Evolutionary conservation across 192 early-diverging fungal genomes (phyloP).

Genomic region (Backusella australiensis): DNA sequence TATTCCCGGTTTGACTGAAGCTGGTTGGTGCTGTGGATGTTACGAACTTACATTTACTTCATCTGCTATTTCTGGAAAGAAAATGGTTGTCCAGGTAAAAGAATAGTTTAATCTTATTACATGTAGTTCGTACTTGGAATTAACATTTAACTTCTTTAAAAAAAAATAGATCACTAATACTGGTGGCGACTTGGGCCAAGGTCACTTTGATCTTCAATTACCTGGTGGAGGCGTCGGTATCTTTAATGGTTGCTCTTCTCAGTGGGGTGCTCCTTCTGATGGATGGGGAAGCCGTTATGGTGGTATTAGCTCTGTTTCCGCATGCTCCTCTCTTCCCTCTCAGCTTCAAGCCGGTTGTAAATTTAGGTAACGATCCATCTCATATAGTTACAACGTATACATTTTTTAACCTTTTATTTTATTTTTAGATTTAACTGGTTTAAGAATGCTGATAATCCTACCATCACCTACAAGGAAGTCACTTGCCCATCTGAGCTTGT

Average conservation of each 20-base stretch:
- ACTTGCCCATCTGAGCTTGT: slow-evolving; percentile 15
- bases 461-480: slow-evolving; percentile 23
- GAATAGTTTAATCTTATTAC: neutral
- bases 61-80: slow-evolving; percentile 20
- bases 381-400: neutral
- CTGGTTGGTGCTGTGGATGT: slow-evolving; percentile 28
- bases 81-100: slow-evolving; percentile 26
- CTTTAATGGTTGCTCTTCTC: slow-evolving; percentile 23
- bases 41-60: slow-evolving; percentile 29
- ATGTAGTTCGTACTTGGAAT: neutral
- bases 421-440: slow-evolving; percentile 26
- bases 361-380: slow-evolving; percentile 1
- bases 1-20: slow-evolving; percentile 20
- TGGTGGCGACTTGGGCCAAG: slow-evolving; percentile 25
- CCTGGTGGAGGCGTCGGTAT: slow-evolving; percentile 34
- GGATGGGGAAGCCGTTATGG: slow-evolving; percentile 26
- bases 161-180: slow-evolving; percentile 20
- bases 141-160: neutral
- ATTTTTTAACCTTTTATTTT: neutral
- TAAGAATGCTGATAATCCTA: slow-evolving; percentile 24
- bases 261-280: slow-evolving; percentile 14
- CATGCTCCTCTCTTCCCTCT: slow-evolving; percentile 16
- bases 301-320: slow-evolving; percentile 11
- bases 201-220: slow-evolving; percentile 30
- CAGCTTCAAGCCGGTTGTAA: slow-evolving; percentile 28